phyloP scores from a whole-genome alignment of 768 basidiomycete species.

The Pisolithus marmoratus region DNA sequence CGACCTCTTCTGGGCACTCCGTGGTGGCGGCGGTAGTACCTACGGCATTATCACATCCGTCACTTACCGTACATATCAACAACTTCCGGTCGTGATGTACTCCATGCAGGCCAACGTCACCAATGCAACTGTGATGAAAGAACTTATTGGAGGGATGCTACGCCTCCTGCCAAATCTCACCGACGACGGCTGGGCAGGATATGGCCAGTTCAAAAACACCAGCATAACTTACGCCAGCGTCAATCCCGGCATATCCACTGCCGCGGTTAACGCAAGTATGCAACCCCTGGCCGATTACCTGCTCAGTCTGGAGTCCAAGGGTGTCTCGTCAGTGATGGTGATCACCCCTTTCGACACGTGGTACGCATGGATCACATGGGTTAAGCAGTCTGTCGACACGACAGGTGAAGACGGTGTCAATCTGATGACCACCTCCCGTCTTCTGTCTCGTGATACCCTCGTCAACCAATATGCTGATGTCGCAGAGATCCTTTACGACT shows the following conservation, averaged over 20 bases:
- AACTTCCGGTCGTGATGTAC: conserved; percentile 26
- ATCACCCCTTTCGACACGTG: conserved; percentile 21
- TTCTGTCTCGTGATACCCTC: too few relatives aligned
- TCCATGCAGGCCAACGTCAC: conserved; percentile 28
- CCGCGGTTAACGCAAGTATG: conserved; percentile 30
- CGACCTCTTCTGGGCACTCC: conserved; percentile 50
- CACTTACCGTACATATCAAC: conserved; percentile 40
- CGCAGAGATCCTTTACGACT: conserved; percentile 13
- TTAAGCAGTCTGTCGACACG: too few relatives aligned
- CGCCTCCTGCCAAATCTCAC: too few relatives aligned
- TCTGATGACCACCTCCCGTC: too few relatives aligned
- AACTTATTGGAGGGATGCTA: too few relatives aligned
- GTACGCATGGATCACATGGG: conserved; percentile 18
- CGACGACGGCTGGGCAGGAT: too few relatives aligned
- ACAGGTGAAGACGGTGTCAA: too few relatives aligned
- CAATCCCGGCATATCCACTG: conserved; percentile 31
- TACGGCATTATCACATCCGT: conserved; percentile 43
- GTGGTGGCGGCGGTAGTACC: conserved; percentile 47
- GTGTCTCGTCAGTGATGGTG: conserved; percentile 10
- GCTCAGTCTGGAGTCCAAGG: neutral
- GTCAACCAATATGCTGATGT: too few relatives aligned
- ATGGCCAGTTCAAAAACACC: too few relatives aligned
- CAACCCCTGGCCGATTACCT: conserved; percentile 4
- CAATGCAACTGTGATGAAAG: conserved; percentile 21
- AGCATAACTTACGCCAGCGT: conserved; percentile 16